A percentile compares a stretch with the other conserved stretches of the same genome.
phyloP scores from a whole-genome alignment of 2,329 filamentous ascomycete species.

The Colletotrichum tamarilloi region DNA sequence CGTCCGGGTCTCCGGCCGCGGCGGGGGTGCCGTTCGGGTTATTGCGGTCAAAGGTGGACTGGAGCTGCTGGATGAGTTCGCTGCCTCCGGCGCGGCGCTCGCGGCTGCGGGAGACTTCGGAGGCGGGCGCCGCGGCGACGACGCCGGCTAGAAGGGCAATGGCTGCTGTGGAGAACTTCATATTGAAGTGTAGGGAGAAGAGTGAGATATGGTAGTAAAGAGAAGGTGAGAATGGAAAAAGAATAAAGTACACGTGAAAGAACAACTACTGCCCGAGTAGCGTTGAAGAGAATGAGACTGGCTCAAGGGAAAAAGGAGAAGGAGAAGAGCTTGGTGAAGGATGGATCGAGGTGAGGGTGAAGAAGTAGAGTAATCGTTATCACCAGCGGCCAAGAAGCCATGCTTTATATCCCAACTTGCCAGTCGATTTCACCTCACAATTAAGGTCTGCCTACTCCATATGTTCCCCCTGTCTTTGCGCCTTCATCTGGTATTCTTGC shows the following conservation, averaged over 20 bases:
- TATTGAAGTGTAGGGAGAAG: neutral
- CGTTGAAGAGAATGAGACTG: conserved; percentile 14
- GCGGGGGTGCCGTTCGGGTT: no score
- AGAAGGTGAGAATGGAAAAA: neutral
- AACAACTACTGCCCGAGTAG: conserved; percentile 33
- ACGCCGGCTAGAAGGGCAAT: conserved; percentile 20
- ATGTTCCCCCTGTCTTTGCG: neutral
- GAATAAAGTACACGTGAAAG: neutral
- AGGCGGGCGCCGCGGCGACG: conserved; percentile 17
- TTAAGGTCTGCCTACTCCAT: neutral
- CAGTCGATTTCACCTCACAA: neutral
- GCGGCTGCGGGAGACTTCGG: neutral
- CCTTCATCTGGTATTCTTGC: conserved; percentile 13
- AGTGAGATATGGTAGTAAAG: neutral
- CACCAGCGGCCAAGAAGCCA: neutral
- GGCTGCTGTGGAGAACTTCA: conserved; percentile 29
- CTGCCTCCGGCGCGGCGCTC: conserved; percentile 20
- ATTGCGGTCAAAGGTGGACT: conserved; percentile 15
- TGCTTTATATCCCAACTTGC: conserved; percentile 16
- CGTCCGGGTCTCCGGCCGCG: no score
- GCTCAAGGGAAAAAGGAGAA: neutral
- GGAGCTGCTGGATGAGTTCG: conserved; percentile 15
- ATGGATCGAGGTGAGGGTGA: neutral
- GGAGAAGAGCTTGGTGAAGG: neutral
- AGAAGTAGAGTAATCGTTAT: neutral